Conservation (phyloP, 805 yeast genomes). For the Brettanomyces sp. region DNA sequence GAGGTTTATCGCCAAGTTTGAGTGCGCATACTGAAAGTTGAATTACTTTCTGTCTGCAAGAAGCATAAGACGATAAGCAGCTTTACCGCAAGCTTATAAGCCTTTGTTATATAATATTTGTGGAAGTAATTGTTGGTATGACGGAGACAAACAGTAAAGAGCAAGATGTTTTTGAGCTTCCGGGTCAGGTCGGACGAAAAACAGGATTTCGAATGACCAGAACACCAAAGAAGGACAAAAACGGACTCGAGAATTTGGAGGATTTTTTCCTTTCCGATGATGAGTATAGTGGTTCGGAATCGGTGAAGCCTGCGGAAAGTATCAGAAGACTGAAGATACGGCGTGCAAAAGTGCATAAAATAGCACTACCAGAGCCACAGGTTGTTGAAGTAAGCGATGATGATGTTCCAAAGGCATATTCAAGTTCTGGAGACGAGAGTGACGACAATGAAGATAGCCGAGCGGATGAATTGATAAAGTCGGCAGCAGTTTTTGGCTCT, state of each 20-base stretch:
- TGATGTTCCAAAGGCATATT: background rate
- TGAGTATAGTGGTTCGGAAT: slow-evolving; percentile 25
- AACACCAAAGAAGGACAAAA: slow-evolving; percentile 40
- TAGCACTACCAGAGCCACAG: background rate
- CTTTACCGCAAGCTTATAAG: too few relatives aligned
- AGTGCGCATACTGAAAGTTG: too few relatives aligned
- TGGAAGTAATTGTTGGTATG: too few relatives aligned
- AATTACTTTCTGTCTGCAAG: too few relatives aligned
- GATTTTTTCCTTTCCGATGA: slow-evolving; percentile 52
- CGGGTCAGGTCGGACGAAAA: slow-evolving; percentile 56
- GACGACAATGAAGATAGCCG: slow-evolving; percentile 12
- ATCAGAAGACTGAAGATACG: background rate
- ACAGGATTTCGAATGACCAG: slow-evolving; percentile 39
- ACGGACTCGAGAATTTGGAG: slow-evolving; percentile 60
- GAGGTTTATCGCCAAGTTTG: too few relatives aligned
- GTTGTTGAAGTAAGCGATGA: background rate
- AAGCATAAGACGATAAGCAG: too few relatives aligned
- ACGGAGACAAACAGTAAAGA: too few relatives aligned
- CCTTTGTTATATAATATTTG: too few relatives aligned
- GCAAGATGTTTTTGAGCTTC: slow-evolving; percentile 26
- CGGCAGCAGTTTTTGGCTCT: slow-evolving; percentile 22
- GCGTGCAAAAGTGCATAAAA: slow-evolving; percentile 1
- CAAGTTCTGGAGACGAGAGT: slow-evolving; percentile 3
- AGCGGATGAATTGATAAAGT: slow-evolving; percentile 22
- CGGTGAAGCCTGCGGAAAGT: slow-evolving; percentile 1